Evolutionary conservation across 2,329 filamentous ascomycete species (phyloP), one percentile per base, ranked within the genome.

Genomic region (Capronia coronata): DNA sequence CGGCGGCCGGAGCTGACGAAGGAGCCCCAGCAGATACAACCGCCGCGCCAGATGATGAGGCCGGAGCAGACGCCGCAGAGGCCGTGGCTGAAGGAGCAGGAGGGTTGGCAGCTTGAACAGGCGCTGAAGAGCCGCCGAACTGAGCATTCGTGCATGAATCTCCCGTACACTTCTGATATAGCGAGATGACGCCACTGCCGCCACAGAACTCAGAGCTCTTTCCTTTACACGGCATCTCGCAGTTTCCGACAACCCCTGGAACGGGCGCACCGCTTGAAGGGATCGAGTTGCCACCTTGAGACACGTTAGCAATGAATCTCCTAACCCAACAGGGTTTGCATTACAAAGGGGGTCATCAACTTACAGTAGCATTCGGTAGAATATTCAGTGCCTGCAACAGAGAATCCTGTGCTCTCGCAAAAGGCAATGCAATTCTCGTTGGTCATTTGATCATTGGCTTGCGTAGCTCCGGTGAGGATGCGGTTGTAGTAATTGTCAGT

Each of bases 401-500:
- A 57, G 55, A 64, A 67, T 6, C 64, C 64, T 23, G 63, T 61
- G 48, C 54, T 51, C 14, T 54, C 54, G 41, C 65, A 67, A 53
- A 62, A 61, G 11, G 58, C 57, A 40, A 63, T 59, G 48, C 64
- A 66, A n/a, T 48, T 52, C 18, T 63, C 57, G 16, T 59, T 58
- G 39, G 62, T 64, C 53, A 62, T 60, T 42, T 56, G 48, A 13
- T 32, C 52, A 21, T 58, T 49, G 25, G 51, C 54, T 44, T 55
- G 51, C 51, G 43, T 60, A 21, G 56, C 53, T 23, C 52, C 61
- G n/a, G 56, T 55, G 22, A 65, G 55, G 11, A 71, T 70, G 44
- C 72, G 71, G 34, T 55, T 54, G 49, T 56, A 57, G 48, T 67
- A 60, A 30, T 64, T 60, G 57, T 76, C 74, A 6, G 62, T 63